phyloP scores from a whole-genome alignment of 306 rosid species.

The Cercis canadensis region DNA sequence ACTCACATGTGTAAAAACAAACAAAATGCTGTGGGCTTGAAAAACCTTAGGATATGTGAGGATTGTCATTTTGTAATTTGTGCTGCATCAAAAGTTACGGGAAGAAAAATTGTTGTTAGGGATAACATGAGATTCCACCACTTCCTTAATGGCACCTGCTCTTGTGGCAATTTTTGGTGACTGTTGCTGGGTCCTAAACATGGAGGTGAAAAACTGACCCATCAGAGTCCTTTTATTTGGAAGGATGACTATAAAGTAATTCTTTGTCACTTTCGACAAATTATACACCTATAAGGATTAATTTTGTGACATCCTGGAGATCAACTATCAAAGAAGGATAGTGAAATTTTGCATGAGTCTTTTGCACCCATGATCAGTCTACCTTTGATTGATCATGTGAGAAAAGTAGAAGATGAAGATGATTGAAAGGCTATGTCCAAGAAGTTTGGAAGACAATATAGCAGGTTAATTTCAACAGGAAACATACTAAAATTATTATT shows the following conservation, averaged over 20 bases:
- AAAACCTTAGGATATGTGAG: slow-evolving; percentile 83
- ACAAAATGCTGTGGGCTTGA: too few species aligned
- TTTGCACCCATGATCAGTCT: not conserved
- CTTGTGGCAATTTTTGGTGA: slow-evolving; percentile 86
- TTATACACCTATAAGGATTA: not conserved
- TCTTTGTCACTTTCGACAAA: slow-evolving; percentile 3
- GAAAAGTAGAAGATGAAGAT: slow-evolving; percentile 27
- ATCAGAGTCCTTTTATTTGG: slow-evolving; percentile 4
- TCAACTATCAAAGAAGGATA: not conserved
- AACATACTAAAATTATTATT: too few species aligned
- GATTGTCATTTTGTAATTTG: slow-evolving; percentile 84
- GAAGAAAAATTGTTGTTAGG: slow-evolving; percentile 76
- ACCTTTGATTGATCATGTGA: not conserved
- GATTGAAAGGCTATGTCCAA: too few species aligned
- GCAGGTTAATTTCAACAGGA: too few species aligned
- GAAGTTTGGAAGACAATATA: too few species aligned
- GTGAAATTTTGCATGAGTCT: slow-evolving; percentile 18
- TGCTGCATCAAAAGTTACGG: slow-evolving; percentile 61
- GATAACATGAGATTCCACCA: slow-evolving; percentile 84
- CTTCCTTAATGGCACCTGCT: slow-evolving; percentile 71
- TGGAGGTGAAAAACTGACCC: slow-evolving; percentile 8
- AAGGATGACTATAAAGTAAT: slow-evolving; percentile 11
- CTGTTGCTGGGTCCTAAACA: slow-evolving; percentile 6
- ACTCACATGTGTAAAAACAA: too few species aligned
- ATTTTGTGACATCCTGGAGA: not conserved